Base-by-base conservation (phyloP, 2,329 filamentous ascomycete species). In the Arthrobotrys megalospora region DNA sequence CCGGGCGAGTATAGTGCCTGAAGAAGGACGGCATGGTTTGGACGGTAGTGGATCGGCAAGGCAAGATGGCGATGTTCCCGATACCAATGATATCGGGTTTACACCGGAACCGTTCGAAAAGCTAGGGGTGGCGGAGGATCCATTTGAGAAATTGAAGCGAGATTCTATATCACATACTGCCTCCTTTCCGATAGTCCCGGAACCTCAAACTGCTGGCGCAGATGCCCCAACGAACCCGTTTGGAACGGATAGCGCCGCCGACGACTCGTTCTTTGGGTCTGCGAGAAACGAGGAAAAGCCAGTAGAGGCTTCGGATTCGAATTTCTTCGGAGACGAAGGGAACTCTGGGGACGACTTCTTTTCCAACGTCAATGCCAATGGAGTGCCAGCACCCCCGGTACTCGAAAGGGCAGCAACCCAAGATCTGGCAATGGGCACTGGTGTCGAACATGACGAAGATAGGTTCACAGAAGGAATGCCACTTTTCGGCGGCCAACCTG, bases 61-160 rank as follows among this genome's bases (percentile, higher is more conserved):
- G 8, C 12, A 52, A 11, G 43, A 34, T 14, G 58, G 19, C 8
- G 66, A 77, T 8, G 66, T 77, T 12, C 73, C 73, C 1, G 66
- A 77, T 63, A 77, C 73, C 6, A 77, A 77, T 14, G 73, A 77
- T 52, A 76, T 76, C 55, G 71, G 63, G 21, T 76, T 76, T 52
- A 68, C 71, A 6, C 71, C 63, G 47, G 63, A 68, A 12, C 21
- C 72, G 6, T 60, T 69, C 11, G 41, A 71, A 6, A 53, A 63
- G 32, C 60, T 62, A 0, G 66, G 58, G 12, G 43, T 38, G 11
- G 19, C 28, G 16, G 73, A 77, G 32, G 73, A 77, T 12, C 66
- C 66, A 2, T 77, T 66, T 28, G 66, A 71, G 38, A 70, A 67
- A 21, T 19, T 71, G 16, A 65, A 71, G 32, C 28, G 45, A 10